These are phyloP conservation scores for Hippophae gyantsensis DNA, from an alignment of 306 rosid species.

Conservation along the genomic window DNA sequence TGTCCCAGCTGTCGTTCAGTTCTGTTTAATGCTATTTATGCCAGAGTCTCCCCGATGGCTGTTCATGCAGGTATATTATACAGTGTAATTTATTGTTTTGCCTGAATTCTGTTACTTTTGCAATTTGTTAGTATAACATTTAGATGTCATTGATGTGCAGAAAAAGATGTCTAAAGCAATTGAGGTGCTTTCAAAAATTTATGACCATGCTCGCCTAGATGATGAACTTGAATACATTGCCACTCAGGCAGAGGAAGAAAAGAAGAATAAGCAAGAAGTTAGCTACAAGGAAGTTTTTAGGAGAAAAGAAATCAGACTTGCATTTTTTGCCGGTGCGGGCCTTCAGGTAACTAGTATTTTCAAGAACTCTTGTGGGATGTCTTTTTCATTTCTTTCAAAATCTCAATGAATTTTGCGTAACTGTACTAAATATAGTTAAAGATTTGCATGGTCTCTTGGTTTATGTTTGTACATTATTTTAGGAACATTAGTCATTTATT, in stretches of 20 bases:
- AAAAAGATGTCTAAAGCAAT: constrained; percentile 48
- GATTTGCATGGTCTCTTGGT: too few relatives aligned
- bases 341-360: constrained; percentile 50
- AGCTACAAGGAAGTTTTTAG: constrained; percentile 50
- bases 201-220: constrained; percentile 55
- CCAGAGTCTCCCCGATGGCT: constrained; percentile 98
- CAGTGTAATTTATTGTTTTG: background rate
- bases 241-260: constrained; percentile 55
- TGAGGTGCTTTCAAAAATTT: constrained; percentile 64
- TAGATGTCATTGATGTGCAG: constrained; percentile 26
- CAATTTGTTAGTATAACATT: background rate
- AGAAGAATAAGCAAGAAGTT: constrained; percentile 26
- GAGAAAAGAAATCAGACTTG: constrained; percentile 68
- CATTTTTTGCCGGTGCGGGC: constrained; percentile 83
- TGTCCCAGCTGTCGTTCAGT: constrained; percentile 75
- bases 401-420: background rate
- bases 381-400: background rate
- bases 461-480: too few relatives aligned
- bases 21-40: constrained; percentile 56
- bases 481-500: too few relatives aligned
- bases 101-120: background rate
- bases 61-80: constrained; percentile 45
- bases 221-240: constrained; percentile 59
- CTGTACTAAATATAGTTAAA: too few relatives aligned
- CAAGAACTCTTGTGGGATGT: background rate